These are phyloP conservation scores for Geosmithia flava DNA, from an alignment of 2,329 filamentous ascomycete species.

Conservation along the genomic window DNA sequence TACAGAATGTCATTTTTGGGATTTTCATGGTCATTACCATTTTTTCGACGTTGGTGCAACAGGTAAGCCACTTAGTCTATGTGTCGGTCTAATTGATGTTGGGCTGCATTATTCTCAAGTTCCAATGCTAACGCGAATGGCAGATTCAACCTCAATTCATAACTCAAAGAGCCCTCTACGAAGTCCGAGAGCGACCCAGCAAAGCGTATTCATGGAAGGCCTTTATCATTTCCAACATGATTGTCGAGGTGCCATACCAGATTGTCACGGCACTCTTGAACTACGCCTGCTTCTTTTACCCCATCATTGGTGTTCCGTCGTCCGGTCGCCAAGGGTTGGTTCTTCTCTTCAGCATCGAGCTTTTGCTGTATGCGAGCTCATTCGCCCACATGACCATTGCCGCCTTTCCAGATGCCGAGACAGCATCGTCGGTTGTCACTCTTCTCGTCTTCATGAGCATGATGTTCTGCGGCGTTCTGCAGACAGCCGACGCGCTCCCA, in stretches of 20 bases:
- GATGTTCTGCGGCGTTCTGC: constrained; percentile 54
- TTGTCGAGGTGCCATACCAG: constrained; percentile 58
- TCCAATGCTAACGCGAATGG: constrained; percentile 20
- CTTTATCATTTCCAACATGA: constrained; percentile 59
- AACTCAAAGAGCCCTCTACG: constrained; percentile 61
- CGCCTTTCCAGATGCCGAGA: constrained; percentile 55
- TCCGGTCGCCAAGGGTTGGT: constrained; percentile 51
- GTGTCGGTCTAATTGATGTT: too few species aligned
- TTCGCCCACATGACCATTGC: constrained; percentile 67
- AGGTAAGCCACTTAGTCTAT: constrained; percentile 24
- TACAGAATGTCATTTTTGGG: constrained; percentile 63
- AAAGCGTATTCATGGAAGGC: constrained; percentile 67
- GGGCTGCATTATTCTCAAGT: too few species aligned
- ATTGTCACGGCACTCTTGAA: constrained; percentile 32
- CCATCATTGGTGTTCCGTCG: constrained; percentile 36
- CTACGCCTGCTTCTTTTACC: constrained; percentile 45
- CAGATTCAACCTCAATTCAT: constrained; percentile 68
- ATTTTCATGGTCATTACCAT: constrained; percentile 68
- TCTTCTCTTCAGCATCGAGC: constrained; percentile 50
- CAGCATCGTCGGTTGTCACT: constrained; percentile 52
- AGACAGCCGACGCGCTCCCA: constrained; percentile 43
- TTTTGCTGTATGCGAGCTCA: constrained; percentile 59
- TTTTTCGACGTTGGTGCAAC: constrained; percentile 59
- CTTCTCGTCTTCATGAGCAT: constrained; percentile 45
- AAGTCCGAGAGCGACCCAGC: constrained; percentile 62